Base-by-base conservation (phyloP, 2,329 filamentous ascomycete genomes). In the Colletotrichum sansevieriae region DNA sequence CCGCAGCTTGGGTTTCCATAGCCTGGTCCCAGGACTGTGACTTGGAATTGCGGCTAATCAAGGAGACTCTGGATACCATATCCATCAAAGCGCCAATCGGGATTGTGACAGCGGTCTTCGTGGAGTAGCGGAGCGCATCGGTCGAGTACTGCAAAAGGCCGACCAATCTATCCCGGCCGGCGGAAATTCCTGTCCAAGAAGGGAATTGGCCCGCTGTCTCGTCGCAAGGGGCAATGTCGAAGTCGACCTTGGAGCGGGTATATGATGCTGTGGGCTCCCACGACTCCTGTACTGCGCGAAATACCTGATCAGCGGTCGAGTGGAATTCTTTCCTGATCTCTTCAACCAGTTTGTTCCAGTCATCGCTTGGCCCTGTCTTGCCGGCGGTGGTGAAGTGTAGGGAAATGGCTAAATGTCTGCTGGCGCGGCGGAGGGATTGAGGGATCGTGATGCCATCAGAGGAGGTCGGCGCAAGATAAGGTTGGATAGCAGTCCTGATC, bases 371-470 rank as follows among this genome's bases (percentile, higher is more conserved):
- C 18, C 89, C 89, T 70, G 92, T 91, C 79, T 97, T 98, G 6
- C 93, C 90, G 1, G 93, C 92, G 61, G 93, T 96, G 65, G 93
- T 96, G 76, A 91, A 90, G 72, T 94, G 91, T 54, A 97, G 83
- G n/a, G 90, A 84, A 9, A 93, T 85, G 56, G 90, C 85, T 2
- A 97, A 79, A 29, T 84, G 87, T 52, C 90, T 88, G 13, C 92
- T 89, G 62, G 87, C 84, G 39, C 83, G 77, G 22, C 85, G 82
- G 5, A 93, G 80, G 1, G 83, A 83, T 3, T 79, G 77, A 0
- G 91, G 84, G 5, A 88, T 82, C 5, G 83, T 78, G 13, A 76
- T 47, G 35, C 74, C 76, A 68, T 87, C 85, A 12, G 85, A 86
- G 33, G 84, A 83, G 4, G 91, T 92, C 2, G 91, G 90, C 3